Evolutionary conservation across 768 basidiomycete genomes (phyloP), one percentile per base, ranked within the genome.

Genomic region (Podaxis rugospora): DNA sequence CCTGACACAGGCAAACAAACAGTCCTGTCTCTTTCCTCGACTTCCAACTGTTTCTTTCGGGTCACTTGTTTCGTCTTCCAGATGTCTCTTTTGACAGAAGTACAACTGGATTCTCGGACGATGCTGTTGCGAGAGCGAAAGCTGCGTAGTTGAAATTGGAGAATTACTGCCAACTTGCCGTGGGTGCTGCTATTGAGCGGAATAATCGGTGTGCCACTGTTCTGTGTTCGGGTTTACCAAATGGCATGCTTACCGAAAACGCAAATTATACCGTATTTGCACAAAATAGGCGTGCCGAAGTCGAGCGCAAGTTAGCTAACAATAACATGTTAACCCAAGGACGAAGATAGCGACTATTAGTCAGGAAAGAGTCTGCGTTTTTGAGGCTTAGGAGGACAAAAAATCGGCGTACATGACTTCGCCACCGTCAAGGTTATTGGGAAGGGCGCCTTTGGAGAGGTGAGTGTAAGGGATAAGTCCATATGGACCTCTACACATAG

Each of bases 401-500:
- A 91, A 68, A 81, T 99, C 10, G 93, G 95, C 2, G 77, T 98
- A 61, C 87, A 90, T 63, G 90, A 98, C 74, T 99, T 99, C 77
- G 80, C 89, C 65, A 98, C 96, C 3, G 93, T 99, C 68, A 98
- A 98, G 72, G 95, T 99, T 50, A 99, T 99, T 66, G 97, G 97
- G 21, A 98, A 97, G 75, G 97, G 97, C 64, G 97, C 97, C 16
- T 99, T 99, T 68, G 95, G 97, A 71, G 96, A 99, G 79, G 94
- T 93, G 68, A 40, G 83, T 72, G 14, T 13, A 4, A 11, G 23
- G 27, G 42, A 16, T 49, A 18, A 9, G 39, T 25, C 25, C 28
- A 16, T 28, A 32, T 16, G 35, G 28, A 28, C 21, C 21, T 16
- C 13, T 25, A 10, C 21, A 16, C 25, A 23, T 40, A 13, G 57